Conservation (phyloP, 1,284 basidiomycete species). For the Apiotrichum montevideense region DNA sequence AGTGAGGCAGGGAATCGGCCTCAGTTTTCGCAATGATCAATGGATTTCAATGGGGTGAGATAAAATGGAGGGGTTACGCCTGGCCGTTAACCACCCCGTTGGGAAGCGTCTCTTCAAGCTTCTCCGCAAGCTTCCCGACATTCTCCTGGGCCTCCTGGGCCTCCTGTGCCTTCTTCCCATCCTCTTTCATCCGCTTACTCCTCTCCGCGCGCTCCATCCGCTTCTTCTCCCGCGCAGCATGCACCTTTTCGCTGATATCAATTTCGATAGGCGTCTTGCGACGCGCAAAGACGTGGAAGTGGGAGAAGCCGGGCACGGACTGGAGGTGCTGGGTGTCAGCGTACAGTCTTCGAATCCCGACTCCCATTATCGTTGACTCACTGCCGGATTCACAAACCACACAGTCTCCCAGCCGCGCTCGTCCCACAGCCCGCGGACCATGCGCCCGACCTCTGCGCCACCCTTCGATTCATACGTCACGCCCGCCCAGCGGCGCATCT, state of each 20-base stretch:
- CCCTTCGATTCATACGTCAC: constrained; percentile 28
- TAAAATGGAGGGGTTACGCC: too few relatives aligned
- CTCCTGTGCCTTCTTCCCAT: background rate
- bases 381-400: constrained; percentile 39
- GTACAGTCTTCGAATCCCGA: background rate
- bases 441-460: constrained; percentile 38
- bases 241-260: constrained; percentile 19
- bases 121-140: background rate
- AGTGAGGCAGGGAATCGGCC: too few relatives aligned
- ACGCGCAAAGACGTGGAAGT: constrained; percentile 46
- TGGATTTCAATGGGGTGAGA: too few relatives aligned
- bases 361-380: constrained; percentile 8
- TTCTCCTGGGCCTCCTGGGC: background rate
- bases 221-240: background rate
- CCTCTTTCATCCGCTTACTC: background rate
- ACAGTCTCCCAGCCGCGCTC: constrained; percentile 44
- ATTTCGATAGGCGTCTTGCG: constrained; percentile 44
- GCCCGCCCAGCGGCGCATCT: constrained; percentile 32
- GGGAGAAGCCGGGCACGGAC: constrained; percentile 41
- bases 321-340: constrained; percentile 37
- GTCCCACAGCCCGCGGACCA: constrained; percentile 43
- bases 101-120: too few relatives aligned
- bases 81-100: too few relatives aligned
- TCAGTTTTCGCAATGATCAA: too few relatives aligned
- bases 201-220: background rate